phyloP scores from a whole-genome alignment of 148 eudicot species.

The Rhododendron henanense region DNA sequence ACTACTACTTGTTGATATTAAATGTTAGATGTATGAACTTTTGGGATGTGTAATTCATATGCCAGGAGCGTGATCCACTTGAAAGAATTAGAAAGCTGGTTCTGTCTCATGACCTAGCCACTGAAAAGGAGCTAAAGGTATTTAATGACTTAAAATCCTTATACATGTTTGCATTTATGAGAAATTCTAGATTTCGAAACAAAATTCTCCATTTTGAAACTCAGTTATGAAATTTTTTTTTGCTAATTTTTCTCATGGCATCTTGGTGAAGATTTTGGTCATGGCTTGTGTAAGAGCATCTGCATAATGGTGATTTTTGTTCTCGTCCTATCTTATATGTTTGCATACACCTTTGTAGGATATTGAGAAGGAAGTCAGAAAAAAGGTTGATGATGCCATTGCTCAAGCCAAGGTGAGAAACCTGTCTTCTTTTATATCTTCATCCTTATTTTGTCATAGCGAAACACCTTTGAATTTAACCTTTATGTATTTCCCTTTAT shows the following conservation, averaged over 20 bases:
- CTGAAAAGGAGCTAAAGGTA: slow-evolving; percentile 92
- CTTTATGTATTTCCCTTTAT: background rate
- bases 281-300: no score
- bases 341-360: slow-evolving; percentile 29
- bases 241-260: slow-evolving; percentile 2
- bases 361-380: slow-evolving; percentile 49
- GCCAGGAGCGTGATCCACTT: slow-evolving; percentile 95
- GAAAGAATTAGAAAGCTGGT: slow-evolving; percentile 82
- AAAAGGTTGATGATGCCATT: slow-evolving; percentile 57
- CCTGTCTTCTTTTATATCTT: slow-evolving; percentile 6
- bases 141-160: background rate
- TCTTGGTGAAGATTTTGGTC: background rate
- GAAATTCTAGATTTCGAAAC: background rate
- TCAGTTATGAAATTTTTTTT: background rate
- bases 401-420: slow-evolving; percentile 51
- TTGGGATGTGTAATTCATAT: background rate
- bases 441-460: background rate
- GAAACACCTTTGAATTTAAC: background rate
- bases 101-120: slow-evolving; percentile 69
- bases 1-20: background rate
- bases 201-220: background rate
- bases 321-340: slow-evolving; percentile 10
- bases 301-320: background rate
- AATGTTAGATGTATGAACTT: background rate
- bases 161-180: background rate